Evolutionary conservation across 2,329 filamentous ascomycete species (phyloP).

Genomic region (Monilinia vaccinii-corymbosi): DNA sequence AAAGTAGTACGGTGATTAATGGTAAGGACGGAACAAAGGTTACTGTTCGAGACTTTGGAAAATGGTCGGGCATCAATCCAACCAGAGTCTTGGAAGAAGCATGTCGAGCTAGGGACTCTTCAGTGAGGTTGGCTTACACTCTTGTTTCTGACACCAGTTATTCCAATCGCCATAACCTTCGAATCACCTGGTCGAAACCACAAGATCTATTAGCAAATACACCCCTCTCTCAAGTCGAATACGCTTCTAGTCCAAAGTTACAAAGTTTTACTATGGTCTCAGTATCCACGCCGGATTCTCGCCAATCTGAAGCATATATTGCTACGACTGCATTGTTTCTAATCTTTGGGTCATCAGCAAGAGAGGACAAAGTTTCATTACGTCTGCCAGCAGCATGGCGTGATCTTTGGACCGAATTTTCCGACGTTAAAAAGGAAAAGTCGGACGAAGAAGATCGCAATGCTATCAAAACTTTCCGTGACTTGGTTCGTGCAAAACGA

Average conservation of each 20-base stretch:
- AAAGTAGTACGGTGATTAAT: constrained; percentile 47
- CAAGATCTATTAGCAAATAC: constrained; percentile 43
- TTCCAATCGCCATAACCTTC: constrained; percentile 65
- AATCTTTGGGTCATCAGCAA: constrained; percentile 65
- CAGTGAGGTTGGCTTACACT: constrained; percentile 57
- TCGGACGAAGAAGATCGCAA: constrained; percentile 62
- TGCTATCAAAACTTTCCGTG: constrained; percentile 57
- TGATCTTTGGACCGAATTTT: constrained; percentile 76
- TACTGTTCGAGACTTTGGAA: constrained; percentile 73
- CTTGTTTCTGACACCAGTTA: constrained; percentile 65
- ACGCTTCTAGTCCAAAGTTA: constrained; percentile 34
- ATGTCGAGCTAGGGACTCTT: constrained; percentile 72
- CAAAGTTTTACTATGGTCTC: constrained; percentile 65
- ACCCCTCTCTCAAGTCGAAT: constrained; percentile 25
- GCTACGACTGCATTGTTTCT: constrained; percentile 76
- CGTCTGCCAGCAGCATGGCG: constrained; percentile 73
- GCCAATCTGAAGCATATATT: constrained; percentile 81
- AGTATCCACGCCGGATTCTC: constrained; percentile 62
- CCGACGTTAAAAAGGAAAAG: constrained; percentile 59
- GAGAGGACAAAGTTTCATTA: constrained; percentile 78
- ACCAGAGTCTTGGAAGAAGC: constrained; percentile 73
- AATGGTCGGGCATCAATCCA: constrained; percentile 68
- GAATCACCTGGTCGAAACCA: constrained; percentile 69
- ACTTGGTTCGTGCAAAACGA: constrained; percentile 57
- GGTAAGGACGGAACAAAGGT: constrained; percentile 45